These are phyloP conservation scores for Phytophthora idaei DNA, from an alignment of 352 stramenopile genomes.

Conservation along the genomic window DNA sequence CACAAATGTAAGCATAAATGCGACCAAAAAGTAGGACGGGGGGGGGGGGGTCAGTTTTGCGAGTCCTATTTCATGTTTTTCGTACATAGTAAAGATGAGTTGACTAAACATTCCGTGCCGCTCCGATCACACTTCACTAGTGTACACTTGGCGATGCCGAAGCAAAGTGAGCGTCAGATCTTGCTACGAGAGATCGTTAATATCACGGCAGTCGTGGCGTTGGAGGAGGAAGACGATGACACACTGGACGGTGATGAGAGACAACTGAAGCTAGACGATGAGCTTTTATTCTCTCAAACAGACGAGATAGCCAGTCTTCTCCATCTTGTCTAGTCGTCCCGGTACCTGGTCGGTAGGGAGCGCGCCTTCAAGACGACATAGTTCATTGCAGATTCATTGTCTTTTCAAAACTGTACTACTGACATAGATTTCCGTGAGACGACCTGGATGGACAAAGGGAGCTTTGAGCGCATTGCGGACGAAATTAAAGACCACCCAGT, in stretches of 20 bases:
- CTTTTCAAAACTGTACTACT: neutral
- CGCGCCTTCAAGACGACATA: neutral
- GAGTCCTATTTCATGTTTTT: too few species aligned
- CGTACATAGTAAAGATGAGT: too few species aligned
- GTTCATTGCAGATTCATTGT: neutral
- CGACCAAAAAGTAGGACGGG: too few species aligned
- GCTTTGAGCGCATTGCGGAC: neutral
- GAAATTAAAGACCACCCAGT: neutral
- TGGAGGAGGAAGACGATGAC: neutral
- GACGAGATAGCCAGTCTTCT: neutral
- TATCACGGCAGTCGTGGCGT: neutral
- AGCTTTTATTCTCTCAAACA: neutral
- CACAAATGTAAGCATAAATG: too few species aligned
- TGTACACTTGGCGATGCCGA: neutral
- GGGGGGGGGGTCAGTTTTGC: too few species aligned
- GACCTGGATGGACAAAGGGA: neutral
- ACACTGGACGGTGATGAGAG: neutral
- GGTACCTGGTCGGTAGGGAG: neutral
- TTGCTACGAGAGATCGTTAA: neutral
- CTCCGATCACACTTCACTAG: too few species aligned
- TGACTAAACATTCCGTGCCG: too few species aligned
- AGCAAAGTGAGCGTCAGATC: neutral
- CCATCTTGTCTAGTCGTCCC: neutral
- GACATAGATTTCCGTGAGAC: neutral
- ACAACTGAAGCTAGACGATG: neutral